A percentile compares a stretch with the other conserved stretches of the same genome.
phyloP scores from a whole-genome alignment of 129 eudicot genomes.

The Pittosporum tobira region DNA sequence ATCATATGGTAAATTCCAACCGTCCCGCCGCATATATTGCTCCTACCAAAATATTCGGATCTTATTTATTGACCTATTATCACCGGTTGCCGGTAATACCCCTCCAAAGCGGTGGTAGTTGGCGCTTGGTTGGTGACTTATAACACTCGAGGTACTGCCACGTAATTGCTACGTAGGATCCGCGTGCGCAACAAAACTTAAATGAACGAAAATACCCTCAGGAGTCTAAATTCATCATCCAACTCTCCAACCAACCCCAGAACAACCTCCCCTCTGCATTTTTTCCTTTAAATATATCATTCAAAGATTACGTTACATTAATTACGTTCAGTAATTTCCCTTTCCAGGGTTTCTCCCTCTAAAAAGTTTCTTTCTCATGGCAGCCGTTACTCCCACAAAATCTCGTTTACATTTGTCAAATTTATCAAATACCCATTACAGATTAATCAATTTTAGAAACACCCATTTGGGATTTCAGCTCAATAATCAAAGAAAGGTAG shows the following conservation, averaged over 20 bases:
- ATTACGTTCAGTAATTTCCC: background rate
- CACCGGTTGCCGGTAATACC: constrained; percentile 21
- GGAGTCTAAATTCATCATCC: constrained; percentile 8
- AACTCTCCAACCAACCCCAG: constrained; percentile 38
- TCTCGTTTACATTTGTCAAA: constrained; percentile 24
- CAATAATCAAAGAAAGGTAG: constrained; percentile 23
- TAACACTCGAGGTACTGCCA: background rate
- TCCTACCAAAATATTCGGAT: too few species aligned
- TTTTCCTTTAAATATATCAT: background rate
- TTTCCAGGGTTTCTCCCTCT: background rate
- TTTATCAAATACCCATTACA: constrained; percentile 22
- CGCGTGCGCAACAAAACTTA: background rate
- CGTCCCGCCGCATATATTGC: too few species aligned
- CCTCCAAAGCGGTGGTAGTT: constrained; percentile 23
- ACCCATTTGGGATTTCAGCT: constrained; percentile 29
- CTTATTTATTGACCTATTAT: too few species aligned
- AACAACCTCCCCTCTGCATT: constrained; percentile 10
- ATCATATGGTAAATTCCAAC: too few species aligned
- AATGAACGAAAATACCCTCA: constrained; percentile 15
- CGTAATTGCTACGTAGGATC: constrained; percentile 31
- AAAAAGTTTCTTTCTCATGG: constrained; percentile 24
- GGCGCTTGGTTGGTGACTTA: constrained; percentile 25
- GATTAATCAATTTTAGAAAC: constrained; percentile 21
- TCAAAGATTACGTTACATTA: background rate
- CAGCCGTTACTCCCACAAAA: constrained; percentile 20